These are phyloP conservation scores for Naganishia sp. DNA, from an alignment of 1,284 basidiomycete genomes.

Conservation along the genomic window DNA sequence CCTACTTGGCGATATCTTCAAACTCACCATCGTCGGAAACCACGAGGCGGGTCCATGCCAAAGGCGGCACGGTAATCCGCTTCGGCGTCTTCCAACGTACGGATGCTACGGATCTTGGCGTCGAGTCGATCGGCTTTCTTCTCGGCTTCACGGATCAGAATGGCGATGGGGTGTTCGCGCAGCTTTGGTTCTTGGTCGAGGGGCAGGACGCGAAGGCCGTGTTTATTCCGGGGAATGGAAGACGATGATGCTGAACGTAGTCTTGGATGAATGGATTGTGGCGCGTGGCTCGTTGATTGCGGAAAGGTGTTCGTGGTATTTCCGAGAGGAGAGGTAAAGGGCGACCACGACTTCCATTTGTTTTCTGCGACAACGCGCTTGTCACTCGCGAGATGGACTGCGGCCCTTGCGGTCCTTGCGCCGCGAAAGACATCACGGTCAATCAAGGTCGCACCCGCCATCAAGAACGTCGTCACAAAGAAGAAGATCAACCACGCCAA, in stretches of 20 bases:
- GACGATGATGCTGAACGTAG: neutral
- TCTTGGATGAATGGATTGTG: conserved; percentile 3
- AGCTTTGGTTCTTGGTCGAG: neutral
- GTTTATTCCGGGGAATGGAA: neutral
- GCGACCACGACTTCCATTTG: neutral
- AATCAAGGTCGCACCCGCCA: neutral
- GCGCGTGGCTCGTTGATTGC: neutral
- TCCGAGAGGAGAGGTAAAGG: neutral
- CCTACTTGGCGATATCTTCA: neutral
- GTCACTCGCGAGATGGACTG: neutral
- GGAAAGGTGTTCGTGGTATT: neutral
- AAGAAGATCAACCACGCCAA: conserved; percentile 8
- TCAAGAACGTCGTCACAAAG: neutral
- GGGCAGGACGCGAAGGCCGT: conserved; percentile 5
- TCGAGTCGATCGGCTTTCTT: conserved; percentile 37
- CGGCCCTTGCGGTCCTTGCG: neutral
- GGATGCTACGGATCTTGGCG: conserved; percentile 36
- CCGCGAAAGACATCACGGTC: neutral
- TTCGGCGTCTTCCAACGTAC: conserved; percentile 40
- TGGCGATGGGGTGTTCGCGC: conserved; percentile 43
- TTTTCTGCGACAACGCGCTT: neutral
- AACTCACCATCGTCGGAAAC: conserved; percentile 47
- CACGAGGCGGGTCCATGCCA: conserved; percentile 44
- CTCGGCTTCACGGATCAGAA: conserved; percentile 41
- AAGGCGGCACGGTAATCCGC: conserved; percentile 43